Percentiles rank a stretch among this genome's conserved stretches.
Conservation (phyloP, 2,329 filamentous ascomycete genomes). For the Stachybotrys chlorohalonatus region DNA sequence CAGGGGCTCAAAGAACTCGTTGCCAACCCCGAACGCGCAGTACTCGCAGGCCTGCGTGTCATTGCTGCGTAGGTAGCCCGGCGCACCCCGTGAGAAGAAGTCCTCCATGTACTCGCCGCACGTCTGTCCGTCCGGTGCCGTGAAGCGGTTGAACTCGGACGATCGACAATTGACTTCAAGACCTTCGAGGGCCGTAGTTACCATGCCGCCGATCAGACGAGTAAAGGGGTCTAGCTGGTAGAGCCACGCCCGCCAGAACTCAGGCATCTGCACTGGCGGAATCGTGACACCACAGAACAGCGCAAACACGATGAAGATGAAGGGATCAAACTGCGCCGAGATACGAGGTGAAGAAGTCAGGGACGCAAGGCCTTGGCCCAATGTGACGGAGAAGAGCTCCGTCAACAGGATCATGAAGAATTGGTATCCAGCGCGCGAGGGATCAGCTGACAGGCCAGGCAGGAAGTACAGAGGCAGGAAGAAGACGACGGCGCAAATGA, state of each 20-base stretch:
- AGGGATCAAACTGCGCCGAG: slow-evolving; percentile 70
- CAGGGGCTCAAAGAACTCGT: slow-evolving; percentile 68
- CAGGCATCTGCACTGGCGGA: slow-evolving; percentile 66
- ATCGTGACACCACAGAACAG: slow-evolving; percentile 86
- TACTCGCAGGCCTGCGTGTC: slow-evolving; percentile 63
- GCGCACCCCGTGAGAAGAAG: slow-evolving; percentile 60
- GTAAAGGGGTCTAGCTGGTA: slow-evolving; percentile 81
- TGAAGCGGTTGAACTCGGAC: slow-evolving; percentile 59
- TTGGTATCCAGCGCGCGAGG: slow-evolving; percentile 69
- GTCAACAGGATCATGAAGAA: slow-evolving; percentile 80
- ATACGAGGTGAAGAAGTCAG: slow-evolving; percentile 74
- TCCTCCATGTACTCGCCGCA: slow-evolving; percentile 68
- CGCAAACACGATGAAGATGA: slow-evolving; percentile 72
- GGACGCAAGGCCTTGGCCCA: slow-evolving; percentile 68
- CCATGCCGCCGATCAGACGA: slow-evolving; percentile 69
- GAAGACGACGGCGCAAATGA: slow-evolving; percentile 72
- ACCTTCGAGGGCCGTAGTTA: slow-evolving; percentile 66
- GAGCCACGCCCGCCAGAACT: slow-evolving; percentile 71
- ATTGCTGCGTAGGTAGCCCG: slow-evolving; percentile 63
- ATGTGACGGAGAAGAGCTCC: slow-evolving; percentile 73
- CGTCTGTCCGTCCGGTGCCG: slow-evolving; percentile 52
- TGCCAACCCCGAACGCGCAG: slow-evolving; percentile 71
- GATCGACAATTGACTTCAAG: slow-evolving; percentile 51
- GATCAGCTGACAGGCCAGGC: slow-evolving; percentile 57
- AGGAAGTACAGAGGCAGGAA: slow-evolving; percentile 82